Conservation (phyloP, 2,329 filamentous ascomycete species). For the Penicillium sp. region DNA sequence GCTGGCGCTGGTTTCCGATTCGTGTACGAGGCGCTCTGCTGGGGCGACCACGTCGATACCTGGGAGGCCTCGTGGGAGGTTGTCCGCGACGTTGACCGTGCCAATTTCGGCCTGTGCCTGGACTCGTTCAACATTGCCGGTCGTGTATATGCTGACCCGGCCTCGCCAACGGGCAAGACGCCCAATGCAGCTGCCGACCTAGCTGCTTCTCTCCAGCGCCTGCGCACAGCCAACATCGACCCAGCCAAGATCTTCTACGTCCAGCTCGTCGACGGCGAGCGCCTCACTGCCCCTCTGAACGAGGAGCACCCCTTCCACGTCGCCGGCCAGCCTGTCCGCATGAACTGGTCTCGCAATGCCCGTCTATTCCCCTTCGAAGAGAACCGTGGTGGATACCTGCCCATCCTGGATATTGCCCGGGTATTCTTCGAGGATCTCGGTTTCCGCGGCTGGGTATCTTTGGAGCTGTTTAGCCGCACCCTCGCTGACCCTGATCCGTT, state of each 20-base stretch:
- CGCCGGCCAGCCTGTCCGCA: constrained; percentile 63
- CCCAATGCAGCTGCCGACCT: constrained; percentile 61
- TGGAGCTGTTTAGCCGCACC: constrained; percentile 35
- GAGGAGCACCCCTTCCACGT: constrained; percentile 61
- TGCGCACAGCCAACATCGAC: constrained; percentile 62
- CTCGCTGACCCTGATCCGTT: constrained; percentile 34
- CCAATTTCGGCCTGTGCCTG: constrained; percentile 78
- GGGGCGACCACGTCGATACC: constrained; percentile 70
- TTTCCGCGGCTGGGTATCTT: constrained; percentile 34
- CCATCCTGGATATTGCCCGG: constrained; percentile 63
- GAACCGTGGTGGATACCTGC: constrained; percentile 69
- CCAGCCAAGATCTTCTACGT: constrained; percentile 73
- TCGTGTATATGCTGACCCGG: constrained; percentile 73
- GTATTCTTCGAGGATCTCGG: constrained; percentile 35
- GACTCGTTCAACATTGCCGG: constrained; percentile 81
- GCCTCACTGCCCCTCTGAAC: constrained; percentile 58
- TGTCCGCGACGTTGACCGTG: constrained; percentile 67
- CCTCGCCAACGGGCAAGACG: constrained; percentile 58
- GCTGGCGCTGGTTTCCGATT: constrained; percentile 50
- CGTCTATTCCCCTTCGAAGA: constrained; percentile 70
- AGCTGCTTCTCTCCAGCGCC: constrained; percentile 59
- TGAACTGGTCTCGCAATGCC: constrained; percentile 80
- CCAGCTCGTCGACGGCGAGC: constrained; percentile 76
- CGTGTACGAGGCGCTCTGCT: constrained; percentile 74
- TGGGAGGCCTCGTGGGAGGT: constrained; percentile 78